A percentile compares a stretch with the other conserved stretches of the same genome.
Conservation (phyloP, 1,139 yeast species). For the Magnusiomyces tetraspermus region DNA sequence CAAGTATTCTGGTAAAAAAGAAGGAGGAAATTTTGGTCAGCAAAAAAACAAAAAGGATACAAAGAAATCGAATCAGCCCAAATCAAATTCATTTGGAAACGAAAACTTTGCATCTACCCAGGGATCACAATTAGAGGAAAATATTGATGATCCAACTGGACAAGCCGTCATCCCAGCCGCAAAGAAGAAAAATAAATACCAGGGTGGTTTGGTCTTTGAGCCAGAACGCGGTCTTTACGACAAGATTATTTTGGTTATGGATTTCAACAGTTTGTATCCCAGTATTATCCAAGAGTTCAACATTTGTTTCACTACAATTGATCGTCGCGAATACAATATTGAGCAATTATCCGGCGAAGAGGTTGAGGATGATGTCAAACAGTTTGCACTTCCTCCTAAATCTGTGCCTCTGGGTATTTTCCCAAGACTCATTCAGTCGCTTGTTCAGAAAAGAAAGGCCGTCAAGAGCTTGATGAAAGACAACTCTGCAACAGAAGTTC, state of each 20-base stretch:
- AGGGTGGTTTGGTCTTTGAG: constrained; percentile 95
- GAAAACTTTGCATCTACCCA: too few species aligned
- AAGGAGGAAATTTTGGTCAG: not conserved
- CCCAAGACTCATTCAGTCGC: constrained; percentile 71
- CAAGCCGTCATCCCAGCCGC: constrained; percentile 8
- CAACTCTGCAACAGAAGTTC: constrained; percentile 57
- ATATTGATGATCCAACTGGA: constrained; percentile 25
- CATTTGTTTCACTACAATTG: constrained; percentile 93
- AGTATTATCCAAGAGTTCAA: constrained; percentile 95
- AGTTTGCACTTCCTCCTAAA: constrained; percentile 60
- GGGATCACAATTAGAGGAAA: too few species aligned
- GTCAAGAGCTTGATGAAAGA: constrained; percentile 80
- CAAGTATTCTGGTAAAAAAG: constrained; percentile 32
- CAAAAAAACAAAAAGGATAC: not conserved
- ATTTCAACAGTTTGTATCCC: constrained; percentile 94
- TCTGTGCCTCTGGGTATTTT: constrained; percentile 66
- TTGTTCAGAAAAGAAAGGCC: constrained; percentile 87
- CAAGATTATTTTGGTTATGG: constrained; percentile 87
- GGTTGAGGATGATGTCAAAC: constrained; percentile 37
- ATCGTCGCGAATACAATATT: constrained; percentile 38
- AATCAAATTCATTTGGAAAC: not conserved
- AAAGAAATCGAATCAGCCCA: not conserved
- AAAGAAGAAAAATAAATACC: constrained; percentile 72
- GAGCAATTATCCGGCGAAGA: constrained; percentile 22
- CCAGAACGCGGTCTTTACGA: constrained; percentile 94